Evolutionary conservation across 1,139 yeast species (phyloP), one percentile per base, ranked within the genome.

Genomic region (Candida mesenterica): DNA sequence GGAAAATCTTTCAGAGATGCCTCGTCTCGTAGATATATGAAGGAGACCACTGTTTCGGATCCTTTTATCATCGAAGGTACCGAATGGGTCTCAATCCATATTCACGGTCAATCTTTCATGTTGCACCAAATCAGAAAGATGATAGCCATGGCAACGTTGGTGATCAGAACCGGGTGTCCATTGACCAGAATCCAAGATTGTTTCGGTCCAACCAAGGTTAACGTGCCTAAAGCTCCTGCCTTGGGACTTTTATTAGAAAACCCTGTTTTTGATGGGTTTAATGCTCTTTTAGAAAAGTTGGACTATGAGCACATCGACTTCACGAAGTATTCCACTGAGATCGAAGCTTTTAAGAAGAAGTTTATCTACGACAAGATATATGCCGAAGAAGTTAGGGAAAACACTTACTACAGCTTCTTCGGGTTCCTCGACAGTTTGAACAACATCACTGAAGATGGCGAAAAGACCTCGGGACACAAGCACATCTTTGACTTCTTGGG

Each of bases 81-180:
- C 4, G 97, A 92, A 57, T 92, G 99, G 99, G 76, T 88, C 4
- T 86, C 96, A 2, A 82, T 94, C 52, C 92, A 92, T 62, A 87
- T 92, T 43, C 98, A 92, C 57, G 99, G 99, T 3, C 98, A 92
- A 62, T 88, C 97, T 6, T 92, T 92, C 60, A 94, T 94, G 99
- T 72, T 92, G 43, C 98, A 92, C 61, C 99, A 92, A 69, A 92
- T 92, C 53, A 79, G 99, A 58, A 92, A 92, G 59, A 92, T 92
- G 99, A 88, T 94, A 41, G 94, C 97, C 18, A 84, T 92, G 95
- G 96, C 95, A 1, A 78, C 90, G 0, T 69, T 92, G 37, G 79
- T 86, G 13, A 79, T 90, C 20, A 77, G 98, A 53, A 82, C 94
- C 15, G 92, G 96, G 13, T 78, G 92, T 52, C 96, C 97, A 3